Evolutionary conservation across 306 rosid species (phyloP).

Genomic region (Prunus fruticosa): DNA sequence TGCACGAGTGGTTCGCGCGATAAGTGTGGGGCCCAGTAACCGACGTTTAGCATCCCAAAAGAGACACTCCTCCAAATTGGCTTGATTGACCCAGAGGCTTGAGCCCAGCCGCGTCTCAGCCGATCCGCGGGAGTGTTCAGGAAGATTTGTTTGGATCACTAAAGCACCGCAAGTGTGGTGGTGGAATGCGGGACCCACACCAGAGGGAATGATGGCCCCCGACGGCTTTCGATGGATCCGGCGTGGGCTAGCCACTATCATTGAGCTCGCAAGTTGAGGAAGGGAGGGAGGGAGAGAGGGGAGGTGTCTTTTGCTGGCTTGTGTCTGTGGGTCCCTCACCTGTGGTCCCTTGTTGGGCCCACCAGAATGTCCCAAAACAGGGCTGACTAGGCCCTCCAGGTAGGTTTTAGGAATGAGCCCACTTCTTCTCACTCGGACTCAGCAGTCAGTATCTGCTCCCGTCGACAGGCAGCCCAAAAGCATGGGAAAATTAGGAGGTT

Average conservation of each 20-base stretch:
- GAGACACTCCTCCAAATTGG: slow-evolving; percentile 25
- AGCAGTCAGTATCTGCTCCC: neutral
- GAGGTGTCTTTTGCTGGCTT: neutral
- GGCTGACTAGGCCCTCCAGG: neutral
- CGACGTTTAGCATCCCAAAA: neutral
- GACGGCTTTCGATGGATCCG: slow-evolving; percentile 60
- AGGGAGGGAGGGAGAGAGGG: neutral
- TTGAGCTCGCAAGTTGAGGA: slow-evolving; percentile 44
- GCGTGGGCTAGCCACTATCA: slow-evolving; percentile 72
- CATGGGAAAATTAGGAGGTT: neutral
- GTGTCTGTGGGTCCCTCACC: slow-evolving; percentile 15
- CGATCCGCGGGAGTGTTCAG: neutral
- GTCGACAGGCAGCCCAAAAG: neutral
- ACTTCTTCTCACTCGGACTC: neutral
- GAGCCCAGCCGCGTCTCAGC: slow-evolving; percentile 24
- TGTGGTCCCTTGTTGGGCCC: slow-evolving; percentile 19
- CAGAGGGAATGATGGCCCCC: slow-evolving; percentile 28
- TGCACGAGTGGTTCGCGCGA: slow-evolving; percentile 1
- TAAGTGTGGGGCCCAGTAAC: neutral
- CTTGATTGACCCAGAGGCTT: neutral
- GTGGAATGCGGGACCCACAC: slow-evolving; percentile 49
- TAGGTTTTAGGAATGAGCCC: neutral
- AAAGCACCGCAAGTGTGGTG: neutral
- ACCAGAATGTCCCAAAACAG: neutral
- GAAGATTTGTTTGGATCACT: neutral